Evolutionary conservation across 176 grass and related monocot genomes (phyloP).

Genomic region (Dactylis glomerata): DNA sequence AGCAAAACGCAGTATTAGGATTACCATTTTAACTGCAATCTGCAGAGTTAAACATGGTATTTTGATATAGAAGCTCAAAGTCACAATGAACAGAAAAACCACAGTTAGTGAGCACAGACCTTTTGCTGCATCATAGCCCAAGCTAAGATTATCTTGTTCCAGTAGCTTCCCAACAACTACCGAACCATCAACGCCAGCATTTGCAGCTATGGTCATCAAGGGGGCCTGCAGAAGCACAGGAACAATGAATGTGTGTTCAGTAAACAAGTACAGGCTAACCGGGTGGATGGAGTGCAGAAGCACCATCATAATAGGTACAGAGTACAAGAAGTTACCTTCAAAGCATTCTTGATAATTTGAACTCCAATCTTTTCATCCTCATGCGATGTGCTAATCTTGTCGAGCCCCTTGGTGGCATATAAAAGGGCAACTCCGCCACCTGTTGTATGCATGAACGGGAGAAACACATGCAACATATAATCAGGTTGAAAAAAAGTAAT

Average conservation of each 20-base stretch:
- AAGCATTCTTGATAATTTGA: constrained; percentile 90
- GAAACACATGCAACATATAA: constrained; percentile 20
- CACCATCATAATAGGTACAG: neutral
- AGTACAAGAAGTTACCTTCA: constrained; percentile 56
- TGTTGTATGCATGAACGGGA: constrained; percentile 22
- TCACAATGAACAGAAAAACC: neutral
- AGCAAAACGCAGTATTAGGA: constrained; percentile 5
- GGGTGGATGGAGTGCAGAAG: constrained; percentile 1
- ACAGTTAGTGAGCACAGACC: constrained; percentile 42
- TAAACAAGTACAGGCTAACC: neutral
- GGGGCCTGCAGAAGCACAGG: constrained; percentile 63
- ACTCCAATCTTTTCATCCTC: constrained; percentile 86
- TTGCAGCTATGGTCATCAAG: constrained; percentile 66
- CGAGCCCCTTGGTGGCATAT: constrained; percentile 76
- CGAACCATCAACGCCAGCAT: constrained; percentile 78
- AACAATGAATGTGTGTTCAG: neutral
- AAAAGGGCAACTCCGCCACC: constrained; percentile 91
- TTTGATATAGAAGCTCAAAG: constrained; percentile 7
- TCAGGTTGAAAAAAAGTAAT: neutral
- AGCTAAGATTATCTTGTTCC: constrained; percentile 76
- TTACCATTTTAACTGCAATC: neutral
- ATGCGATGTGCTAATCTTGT: constrained; percentile 66
- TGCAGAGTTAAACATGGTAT: neutral
- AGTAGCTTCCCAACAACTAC: constrained; percentile 79
- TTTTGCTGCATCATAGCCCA: constrained; percentile 89